These are phyloP conservation scores for Handroanthus guayacan DNA, from an alignment of 257 asterid genomes.

Conservation along the genomic window DNA sequence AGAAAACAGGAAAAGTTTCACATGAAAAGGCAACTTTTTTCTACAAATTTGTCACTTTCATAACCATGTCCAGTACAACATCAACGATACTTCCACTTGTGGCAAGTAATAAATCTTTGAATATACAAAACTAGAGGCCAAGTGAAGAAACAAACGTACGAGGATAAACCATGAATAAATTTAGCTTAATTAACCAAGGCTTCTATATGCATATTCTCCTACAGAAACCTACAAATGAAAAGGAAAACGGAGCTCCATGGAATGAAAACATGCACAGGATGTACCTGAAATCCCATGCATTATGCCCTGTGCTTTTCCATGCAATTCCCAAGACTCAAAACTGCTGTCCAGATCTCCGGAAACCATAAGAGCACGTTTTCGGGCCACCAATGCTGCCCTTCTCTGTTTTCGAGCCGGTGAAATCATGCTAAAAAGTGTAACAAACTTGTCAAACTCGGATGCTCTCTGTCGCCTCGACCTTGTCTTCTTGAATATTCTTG, in stretches of 20 bases:
- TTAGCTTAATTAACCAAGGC: not conserved
- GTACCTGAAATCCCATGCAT: not conserved
- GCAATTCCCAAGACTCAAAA: not conserved
- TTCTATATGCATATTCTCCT: too few relatives aligned
- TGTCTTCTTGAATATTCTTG: slow-evolving; percentile 32
- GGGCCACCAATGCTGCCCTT: not conserved
- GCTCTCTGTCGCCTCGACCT: slow-evolving; percentile 35
- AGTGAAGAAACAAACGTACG: not conserved
- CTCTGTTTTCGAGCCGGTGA: slow-evolving; percentile 19
- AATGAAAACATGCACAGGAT: not conserved
- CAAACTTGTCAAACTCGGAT: not conserved
- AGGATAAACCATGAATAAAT: not conserved
- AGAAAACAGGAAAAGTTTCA: not conserved
- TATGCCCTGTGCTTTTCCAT: not conserved
- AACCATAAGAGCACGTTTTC: too few relatives aligned
- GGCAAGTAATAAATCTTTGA: not conserved
- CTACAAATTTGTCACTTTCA: not conserved
- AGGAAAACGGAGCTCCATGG: not conserved
- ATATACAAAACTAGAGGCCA: not conserved
- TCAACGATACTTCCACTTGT: not conserved
- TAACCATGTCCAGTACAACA: not conserved
- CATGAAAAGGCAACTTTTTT: not conserved
- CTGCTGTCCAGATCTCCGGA: not conserved
- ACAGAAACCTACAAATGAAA: too few relatives aligned
- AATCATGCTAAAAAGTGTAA: not conserved